Base-by-base conservation (phyloP, 1,139 yeast genomes). In the Suhomyces kunorum region DNA sequence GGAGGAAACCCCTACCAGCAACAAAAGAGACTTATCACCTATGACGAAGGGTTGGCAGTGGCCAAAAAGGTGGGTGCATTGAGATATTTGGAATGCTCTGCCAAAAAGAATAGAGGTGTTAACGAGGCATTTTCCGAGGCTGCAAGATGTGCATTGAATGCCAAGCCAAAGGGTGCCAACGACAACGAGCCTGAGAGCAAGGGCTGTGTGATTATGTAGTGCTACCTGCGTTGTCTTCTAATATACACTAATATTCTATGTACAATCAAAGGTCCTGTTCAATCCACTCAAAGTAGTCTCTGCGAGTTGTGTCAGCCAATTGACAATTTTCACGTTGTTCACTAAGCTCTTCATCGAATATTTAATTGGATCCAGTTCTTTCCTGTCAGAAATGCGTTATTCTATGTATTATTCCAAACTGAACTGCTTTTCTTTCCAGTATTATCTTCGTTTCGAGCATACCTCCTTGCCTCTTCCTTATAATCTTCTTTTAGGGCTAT, bases 61-160 rank as follows among this genome's bases (percentile, higher is more conserved):
- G 98, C 98, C 28, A 87, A 85, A 55, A 78, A 78, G 55, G 83
- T 87, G 32, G 94, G 95, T 15, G 95, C 95, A 1, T 69, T 87
- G 56, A 77, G 95, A 53, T 87, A 87, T 59, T 72, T 88, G 59
- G 98, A 90, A 63, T 90, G 97, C 66, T 86, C 95, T 23, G 97
- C 98, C 9, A 89, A 89, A 68, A 83, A 84, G 61, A 89, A 88
- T 63, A 77, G 95, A 58, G 98, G 98, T 49, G 98, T 90, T 20
- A 89, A 92, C 57, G 98, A 90, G 64, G 97, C 96, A 5, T 90
- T 90, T 61, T 87, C 96, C 1, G 97, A 90, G 64, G 97, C 97
- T 34, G 96, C 97, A 8, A 80, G 98, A 63, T 89, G 96, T 60
- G 98, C 97, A 5, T 74, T 92, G 53, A 84, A 87, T 50, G 96